Evolutionary conservation across 1,139 yeast genomes (phyloP).

Genomic region (Yamadazyma sp.): DNA sequence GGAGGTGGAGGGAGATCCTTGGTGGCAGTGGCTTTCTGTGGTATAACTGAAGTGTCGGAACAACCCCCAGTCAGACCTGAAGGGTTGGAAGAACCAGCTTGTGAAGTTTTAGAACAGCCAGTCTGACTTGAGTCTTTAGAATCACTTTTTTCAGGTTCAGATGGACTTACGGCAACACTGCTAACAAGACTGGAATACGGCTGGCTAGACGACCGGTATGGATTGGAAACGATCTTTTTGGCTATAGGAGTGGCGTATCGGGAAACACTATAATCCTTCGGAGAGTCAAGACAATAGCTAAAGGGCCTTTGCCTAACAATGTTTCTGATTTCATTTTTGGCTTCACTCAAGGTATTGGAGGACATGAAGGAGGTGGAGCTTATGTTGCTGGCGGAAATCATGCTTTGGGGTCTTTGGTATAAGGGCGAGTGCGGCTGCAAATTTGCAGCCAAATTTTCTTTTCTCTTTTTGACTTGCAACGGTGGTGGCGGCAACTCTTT

Average conservation of each 20-base stretch:
- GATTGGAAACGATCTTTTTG: conserved; percentile 7
- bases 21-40: no score
- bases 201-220: conserved; percentile 7
- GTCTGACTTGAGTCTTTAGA: neutral
- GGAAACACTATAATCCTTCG: conserved; percentile 32
- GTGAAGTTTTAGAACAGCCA: neutral
- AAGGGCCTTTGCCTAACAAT: conserved; percentile 30
- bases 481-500: no score
- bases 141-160: no score
- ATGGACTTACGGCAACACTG: no score
- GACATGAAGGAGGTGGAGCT: conserved; percentile 12
- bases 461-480: no score
- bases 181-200: neutral
- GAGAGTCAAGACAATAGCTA: conserved; percentile 33
- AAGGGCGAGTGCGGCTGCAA: neutral
- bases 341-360: conserved; percentile 14
- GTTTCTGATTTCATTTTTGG: conserved; percentile 21
- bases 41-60: no score
- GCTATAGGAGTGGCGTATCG: conserved; percentile 22
- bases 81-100: no score
- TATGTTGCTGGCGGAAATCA: conserved; percentile 10
- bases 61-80: no score
- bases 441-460: conserved; percentile 1
- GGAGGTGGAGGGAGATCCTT: conserved; percentile 7
- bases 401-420: conserved; percentile 11